Conservation (phyloP, 345 rosid species). For the Cardamine chenopodiifolia region DNA sequence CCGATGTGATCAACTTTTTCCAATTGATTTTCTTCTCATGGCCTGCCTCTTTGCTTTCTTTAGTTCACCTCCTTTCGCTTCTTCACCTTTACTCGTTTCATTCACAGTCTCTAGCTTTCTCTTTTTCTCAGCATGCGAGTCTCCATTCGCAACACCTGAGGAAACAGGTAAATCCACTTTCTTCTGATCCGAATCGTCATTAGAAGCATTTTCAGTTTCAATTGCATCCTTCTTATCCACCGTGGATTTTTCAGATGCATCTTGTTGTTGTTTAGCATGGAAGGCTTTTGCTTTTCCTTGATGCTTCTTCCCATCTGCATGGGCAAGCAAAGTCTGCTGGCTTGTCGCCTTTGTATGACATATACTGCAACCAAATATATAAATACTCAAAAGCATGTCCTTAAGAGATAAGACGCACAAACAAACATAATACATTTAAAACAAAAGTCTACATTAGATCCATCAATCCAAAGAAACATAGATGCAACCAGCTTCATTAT, state of each 20-base stretch:
- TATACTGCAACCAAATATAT: conserved; percentile 52
- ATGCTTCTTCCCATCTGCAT: conserved; percentile 97
- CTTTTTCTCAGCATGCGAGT: conserved; percentile 48
- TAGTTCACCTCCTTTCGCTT: conserved; percentile 21
- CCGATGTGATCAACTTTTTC: conserved; percentile 71
- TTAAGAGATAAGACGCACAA: too few species aligned
- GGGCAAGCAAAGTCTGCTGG: conserved; percentile 80
- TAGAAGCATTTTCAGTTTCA: conserved; percentile 43
- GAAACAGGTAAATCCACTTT: conserved; percentile 35
- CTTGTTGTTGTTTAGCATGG: conserved; percentile 65
- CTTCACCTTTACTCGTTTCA: conserved; percentile 46
- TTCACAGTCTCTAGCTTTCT: conserved; percentile 55
- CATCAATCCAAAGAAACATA: conserved; percentile 6
- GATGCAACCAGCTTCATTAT: background rate
- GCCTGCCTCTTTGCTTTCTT: conserved; percentile 58
- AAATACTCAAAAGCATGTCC: conserved; percentile 11
- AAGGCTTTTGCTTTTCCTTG: conserved; percentile 70
- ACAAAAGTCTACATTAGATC: conserved; percentile 6
- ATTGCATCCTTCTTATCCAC: conserved; percentile 41
- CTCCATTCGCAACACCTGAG: conserved; percentile 43
- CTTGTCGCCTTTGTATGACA: conserved; percentile 85
- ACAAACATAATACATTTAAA: conserved; percentile 2
- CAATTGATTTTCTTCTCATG: conserved; percentile 64
- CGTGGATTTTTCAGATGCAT: conserved; percentile 47
- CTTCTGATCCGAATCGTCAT: conserved; percentile 45